Base-by-base conservation (phyloP, 805 yeast genomes). In the Kazachstania africana region DNA sequence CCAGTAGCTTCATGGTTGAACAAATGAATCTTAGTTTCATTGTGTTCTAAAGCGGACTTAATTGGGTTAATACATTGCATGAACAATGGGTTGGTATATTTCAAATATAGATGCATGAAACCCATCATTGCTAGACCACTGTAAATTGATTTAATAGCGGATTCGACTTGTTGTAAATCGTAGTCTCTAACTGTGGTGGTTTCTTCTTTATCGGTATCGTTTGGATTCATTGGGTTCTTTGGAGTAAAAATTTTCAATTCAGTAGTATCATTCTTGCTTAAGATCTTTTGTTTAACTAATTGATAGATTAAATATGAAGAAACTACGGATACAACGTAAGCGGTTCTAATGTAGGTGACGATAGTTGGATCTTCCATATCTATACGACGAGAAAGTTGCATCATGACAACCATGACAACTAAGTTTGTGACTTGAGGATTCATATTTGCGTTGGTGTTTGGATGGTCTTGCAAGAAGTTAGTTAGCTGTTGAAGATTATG, bases 31-130 rank as follows among this genome's bases (percentile, higher is more conserved):
- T 83, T 77, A 48, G 87, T 93, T 45, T 84, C 75, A 64, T 85
- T 85, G 51, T 82, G 66, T 65, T 91, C 97, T 38, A 84, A 63
- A 28, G 93, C 94, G 46, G 79, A 64, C 72, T 91, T 88, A 50
- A 91, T 66, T 33, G 95, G 88, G 34, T 91, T 72, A 46, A 91
- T 71, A 43, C 85, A 75, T 67, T 88, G 97, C 85, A 88, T 80
- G 47, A 91, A 75, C 55, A 88, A 71, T 36, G 98, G 98, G 65
- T 91, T 85, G 59, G 96, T 85, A 71, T 83, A 88, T 65, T 85
- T 82, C 93, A 91, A 76, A 75, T 88, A 88, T 43, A 88, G 53
- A 62, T 88, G 98, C 96, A 91, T 87, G 76, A 88, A 81, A 17
- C 79, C 95, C 85, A 91, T 85, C 95, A 91, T 87, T 51, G 94